Conservation (phyloP, 108 stramenopile genomes). For the Cyclostephanos tholiformis region DNA sequence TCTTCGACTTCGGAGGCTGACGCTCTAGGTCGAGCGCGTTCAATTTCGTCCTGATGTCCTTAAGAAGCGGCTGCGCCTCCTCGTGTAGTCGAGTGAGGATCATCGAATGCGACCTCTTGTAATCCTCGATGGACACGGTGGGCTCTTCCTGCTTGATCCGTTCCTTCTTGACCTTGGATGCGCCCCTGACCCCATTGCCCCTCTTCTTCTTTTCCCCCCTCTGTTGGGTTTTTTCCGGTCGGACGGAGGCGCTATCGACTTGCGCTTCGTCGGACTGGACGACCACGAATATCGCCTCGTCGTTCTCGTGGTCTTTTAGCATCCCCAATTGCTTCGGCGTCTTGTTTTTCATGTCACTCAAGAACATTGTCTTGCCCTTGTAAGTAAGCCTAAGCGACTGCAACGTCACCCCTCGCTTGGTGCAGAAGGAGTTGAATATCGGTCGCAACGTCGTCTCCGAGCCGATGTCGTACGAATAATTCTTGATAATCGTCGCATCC, state of each 20-base stretch:
- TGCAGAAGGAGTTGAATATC: neutral
- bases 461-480: neutral
- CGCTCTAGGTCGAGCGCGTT: conserved; percentile 24
- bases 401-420: neutral
- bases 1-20: neutral
- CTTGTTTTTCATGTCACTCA: neutral
- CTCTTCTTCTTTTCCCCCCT: neutral
- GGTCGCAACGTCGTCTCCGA: neutral
- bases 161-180: neutral
- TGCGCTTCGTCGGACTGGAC: neutral
- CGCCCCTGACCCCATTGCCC: neutral
- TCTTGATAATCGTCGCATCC: neutral
- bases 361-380: neutral
- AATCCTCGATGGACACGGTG: neutral
- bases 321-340: neutral
- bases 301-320: neutral
- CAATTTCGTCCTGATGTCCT: conserved; percentile 4
- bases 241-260: too few relatives aligned
- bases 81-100: too few relatives aligned
- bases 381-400: neutral
- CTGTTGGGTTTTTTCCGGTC: neutral
- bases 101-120: neutral
- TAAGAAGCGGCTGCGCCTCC: too few relatives aligned
- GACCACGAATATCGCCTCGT: neutral
- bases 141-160: neutral